Base-by-base conservation (phyloP, 108 stramenopile genomes). In the Licmophora abbreviata region DNA sequence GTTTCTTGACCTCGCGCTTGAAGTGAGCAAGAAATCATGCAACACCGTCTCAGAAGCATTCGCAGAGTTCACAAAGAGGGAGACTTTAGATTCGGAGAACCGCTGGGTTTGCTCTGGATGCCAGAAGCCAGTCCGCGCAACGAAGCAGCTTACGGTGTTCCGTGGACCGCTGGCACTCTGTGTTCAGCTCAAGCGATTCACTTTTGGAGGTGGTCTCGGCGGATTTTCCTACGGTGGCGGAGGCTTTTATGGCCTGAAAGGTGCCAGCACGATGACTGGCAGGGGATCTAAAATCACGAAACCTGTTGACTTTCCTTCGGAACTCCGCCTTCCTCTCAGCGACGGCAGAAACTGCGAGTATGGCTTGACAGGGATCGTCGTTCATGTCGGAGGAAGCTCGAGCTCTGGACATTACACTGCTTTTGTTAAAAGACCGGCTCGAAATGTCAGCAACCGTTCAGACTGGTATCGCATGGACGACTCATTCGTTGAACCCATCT, bases 181-280 rank as follows among this genome's bases (percentile, higher is more conserved):
- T 29, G 61, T 99, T 29, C 96, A 97, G 37, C 66, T 99, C 32
- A 99, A 99, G 71, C 73, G 98, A 22, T 99, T 99, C 63, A 58
- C 61, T 25, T 92, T 81, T 71, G 78, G 46, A 30, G 73, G 56
- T 71, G 49, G 41, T 7, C 52, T 85, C 34, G 40, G 59, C 31
- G 60, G 70, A 18, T 41, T 63, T 24, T 18, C 41, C 14, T 22
- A 29, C 3, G 47, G 45, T 0, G 49, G 44, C 41, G 68, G 68
- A 23, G n/a, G 27, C 36, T 31, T 22, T 35, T 35, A 42, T 12
- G 63, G 58, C 34, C 57, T 30, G 27, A 58, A 53, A 10, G 69
- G 73, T 24, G 29, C 50, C n/a, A 52, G 59, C 28, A 64, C 59
- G 45, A 58, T 63, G 7, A 68, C 58, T 35, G 76, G 73, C 23